Conservation (phyloP, 306 rosid genomes). For the Dryas octopetala region DNA sequence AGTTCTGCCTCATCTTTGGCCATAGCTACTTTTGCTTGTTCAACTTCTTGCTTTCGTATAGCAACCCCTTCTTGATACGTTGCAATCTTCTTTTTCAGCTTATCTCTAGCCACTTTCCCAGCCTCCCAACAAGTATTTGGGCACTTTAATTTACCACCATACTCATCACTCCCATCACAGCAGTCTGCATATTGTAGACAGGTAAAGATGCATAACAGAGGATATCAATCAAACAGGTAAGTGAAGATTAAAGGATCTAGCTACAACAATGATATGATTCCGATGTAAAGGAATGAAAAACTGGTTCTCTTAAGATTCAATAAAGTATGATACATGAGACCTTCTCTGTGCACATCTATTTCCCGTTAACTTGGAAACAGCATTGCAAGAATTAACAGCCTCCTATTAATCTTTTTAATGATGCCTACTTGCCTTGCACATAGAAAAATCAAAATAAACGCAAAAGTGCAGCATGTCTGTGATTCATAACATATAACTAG, state of each 20-base stretch:
- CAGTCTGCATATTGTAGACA: slow-evolving; percentile 58
- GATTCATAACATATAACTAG: not conserved
- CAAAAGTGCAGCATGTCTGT: not conserved
- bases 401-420: not conserved
- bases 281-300: not conserved
- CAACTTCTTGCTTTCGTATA: slow-evolving; percentile 62
- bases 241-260: slow-evolving; percentile 15
- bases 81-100: slow-evolving; percentile 66
- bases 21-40: slow-evolving; percentile 58
- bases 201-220: slow-evolving; percentile 14
- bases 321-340: not conserved
- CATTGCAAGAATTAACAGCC: slow-evolving; percentile 4
- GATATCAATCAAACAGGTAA: not conserved
- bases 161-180: slow-evolving; percentile 97
- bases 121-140: slow-evolving; percentile 97
- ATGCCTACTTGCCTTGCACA: not conserved
- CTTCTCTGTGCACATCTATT: not conserved
- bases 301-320: not conserved
- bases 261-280: not conserved
- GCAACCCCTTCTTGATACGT: slow-evolving; percentile 74
- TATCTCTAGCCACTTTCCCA: slow-evolving; percentile 85
- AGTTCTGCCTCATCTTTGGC: slow-evolving; percentile 72
- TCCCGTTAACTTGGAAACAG: not conserved
- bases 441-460: not conserved
- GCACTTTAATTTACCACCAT: slow-evolving; percentile 68